phyloP scores from a whole-genome alignment of 2,329 filamentous ascomycete species.

The Sporothrix euskadiensis region DNA sequence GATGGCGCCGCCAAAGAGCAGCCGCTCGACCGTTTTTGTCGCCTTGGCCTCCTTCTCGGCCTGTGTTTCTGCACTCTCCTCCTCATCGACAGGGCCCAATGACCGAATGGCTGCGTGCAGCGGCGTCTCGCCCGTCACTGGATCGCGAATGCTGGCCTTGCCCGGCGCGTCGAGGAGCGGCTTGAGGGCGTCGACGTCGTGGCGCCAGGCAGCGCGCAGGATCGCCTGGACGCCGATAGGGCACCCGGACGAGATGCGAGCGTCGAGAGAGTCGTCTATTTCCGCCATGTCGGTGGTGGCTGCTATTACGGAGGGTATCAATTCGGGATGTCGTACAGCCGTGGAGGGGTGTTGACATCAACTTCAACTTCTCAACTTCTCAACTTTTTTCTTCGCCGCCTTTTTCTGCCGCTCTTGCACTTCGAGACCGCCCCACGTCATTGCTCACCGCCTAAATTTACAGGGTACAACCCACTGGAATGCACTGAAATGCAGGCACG shows the following conservation, averaged over 20 bases:
- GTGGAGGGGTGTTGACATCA: conserved; percentile 3
- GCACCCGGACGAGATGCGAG: conserved; percentile 56
- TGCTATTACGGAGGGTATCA: too few species aligned
- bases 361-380: background rate
- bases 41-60: conserved; percentile 43
- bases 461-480: background rate
- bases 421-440: background rate
- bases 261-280: conserved; percentile 50
- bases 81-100: background rate
- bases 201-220: conserved; percentile 57
- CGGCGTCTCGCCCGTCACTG: conserved; percentile 80
- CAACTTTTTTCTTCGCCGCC: conserved; percentile 22
- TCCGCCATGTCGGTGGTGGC: conserved; percentile 37
- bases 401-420: conserved; percentile 18
- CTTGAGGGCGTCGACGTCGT: conserved; percentile 66
- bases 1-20: conserved; percentile 86
- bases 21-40: conserved; percentile 64
- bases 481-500: background rate
- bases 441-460: conserved; percentile 6
- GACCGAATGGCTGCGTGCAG: conserved; percentile 88
- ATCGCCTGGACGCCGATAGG: conserved; percentile 54
- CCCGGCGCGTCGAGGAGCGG: conserved; percentile 65
- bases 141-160: conserved; percentile 75
- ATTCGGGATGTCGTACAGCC: too few species aligned
- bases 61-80: background rate